These are phyloP conservation scores for Cladosporium sp. DNA, from an alignment of 2,329 filamentous ascomycete genomes.

Conservation along the genomic window DNA sequence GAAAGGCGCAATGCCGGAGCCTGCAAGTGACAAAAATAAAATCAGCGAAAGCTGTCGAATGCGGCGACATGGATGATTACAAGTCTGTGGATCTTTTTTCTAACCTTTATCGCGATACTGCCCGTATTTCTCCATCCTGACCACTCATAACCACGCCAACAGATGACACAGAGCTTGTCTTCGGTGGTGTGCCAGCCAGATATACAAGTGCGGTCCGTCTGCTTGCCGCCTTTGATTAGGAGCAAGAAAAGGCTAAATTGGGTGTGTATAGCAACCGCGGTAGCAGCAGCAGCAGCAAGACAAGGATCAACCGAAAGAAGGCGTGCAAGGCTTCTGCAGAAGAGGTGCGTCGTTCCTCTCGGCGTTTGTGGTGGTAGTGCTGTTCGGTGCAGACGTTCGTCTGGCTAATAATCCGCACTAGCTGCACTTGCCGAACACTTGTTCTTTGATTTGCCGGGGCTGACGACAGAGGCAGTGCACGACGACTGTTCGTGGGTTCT, in stretches of 20 bases:
- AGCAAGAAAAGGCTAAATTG: not conserved
- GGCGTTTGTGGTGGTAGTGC: not conserved
- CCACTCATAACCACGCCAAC: not conserved
- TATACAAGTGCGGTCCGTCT: not conserved
- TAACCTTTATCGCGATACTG: conserved; percentile 86
- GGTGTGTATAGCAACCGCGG: not conserved
- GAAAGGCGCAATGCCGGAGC: conserved; percentile 94
- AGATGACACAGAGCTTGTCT: not conserved
- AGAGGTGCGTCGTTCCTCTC: conserved; percentile 5
- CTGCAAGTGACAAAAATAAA: conserved; percentile 52
- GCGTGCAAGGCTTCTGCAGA: not conserved
- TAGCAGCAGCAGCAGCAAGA: not conserved
- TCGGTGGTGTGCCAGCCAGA: not conserved
- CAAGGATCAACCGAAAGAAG: no score
- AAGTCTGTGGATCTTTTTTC: conserved; percentile 22
- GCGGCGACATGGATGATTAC: no score
- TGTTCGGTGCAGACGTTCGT: not conserved
- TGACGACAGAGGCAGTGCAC: not conserved
- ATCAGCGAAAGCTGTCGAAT: not conserved
- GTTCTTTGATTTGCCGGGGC: conserved; percentile 1
- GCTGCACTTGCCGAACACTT: conserved; percentile 1
- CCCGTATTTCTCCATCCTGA: conserved; percentile 84
- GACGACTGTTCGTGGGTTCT: not conserved
- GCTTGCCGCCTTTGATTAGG: not conserved
- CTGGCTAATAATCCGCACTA: not conserved